phyloP scores from a whole-genome alignment of 2,329 filamentous ascomycete species.

The Fusarium poae region DNA sequence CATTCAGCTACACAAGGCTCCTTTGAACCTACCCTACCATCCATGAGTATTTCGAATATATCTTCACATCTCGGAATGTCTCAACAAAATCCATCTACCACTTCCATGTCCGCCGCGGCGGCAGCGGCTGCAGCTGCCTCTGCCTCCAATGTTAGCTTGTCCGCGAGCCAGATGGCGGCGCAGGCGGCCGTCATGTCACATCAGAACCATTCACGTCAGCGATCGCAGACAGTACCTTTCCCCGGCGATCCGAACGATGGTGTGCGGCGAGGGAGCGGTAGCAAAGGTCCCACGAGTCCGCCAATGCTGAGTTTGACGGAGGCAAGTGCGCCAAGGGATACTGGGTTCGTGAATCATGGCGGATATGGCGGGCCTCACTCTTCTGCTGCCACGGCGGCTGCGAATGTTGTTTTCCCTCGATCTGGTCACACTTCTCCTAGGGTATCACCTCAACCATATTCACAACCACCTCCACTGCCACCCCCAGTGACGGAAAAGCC shows the following conservation, averaged over 20 bases:
- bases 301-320: constrained; percentile 74
- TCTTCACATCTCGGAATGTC: constrained; percentile 64
- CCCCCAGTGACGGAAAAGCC: constrained; percentile 67
- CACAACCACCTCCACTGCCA: constrained; percentile 56
- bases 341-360: constrained; percentile 62
- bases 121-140: constrained; percentile 56
- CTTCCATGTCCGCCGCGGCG: constrained; percentile 37
- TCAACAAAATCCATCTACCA: constrained; percentile 46
- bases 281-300: constrained; percentile 68
- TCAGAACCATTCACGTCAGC: constrained; percentile 69
- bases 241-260: constrained; percentile 62
- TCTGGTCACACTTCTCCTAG: constrained; percentile 68
- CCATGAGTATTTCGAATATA: constrained; percentile 68
- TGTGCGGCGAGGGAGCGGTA: constrained; percentile 59
- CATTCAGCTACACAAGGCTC: constrained; percentile 81
- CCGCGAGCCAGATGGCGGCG: constrained; percentile 83
- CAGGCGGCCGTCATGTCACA: constrained; percentile 81
- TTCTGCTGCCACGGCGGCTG: constrained; percentile 75
- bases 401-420: constrained; percentile 79
- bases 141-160: constrained; percentile 57
- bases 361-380: constrained; percentile 69
- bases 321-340: constrained; percentile 72
- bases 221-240: constrained; percentile 79
- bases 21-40: constrained; percentile 80
- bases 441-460: constrained; percentile 54